A percentile compares a stretch with the other conserved stretches of the same genome.
phyloP scores from a whole-genome alignment of 1,139 yeast species.

The Hyphopichia khmerensis region DNA sequence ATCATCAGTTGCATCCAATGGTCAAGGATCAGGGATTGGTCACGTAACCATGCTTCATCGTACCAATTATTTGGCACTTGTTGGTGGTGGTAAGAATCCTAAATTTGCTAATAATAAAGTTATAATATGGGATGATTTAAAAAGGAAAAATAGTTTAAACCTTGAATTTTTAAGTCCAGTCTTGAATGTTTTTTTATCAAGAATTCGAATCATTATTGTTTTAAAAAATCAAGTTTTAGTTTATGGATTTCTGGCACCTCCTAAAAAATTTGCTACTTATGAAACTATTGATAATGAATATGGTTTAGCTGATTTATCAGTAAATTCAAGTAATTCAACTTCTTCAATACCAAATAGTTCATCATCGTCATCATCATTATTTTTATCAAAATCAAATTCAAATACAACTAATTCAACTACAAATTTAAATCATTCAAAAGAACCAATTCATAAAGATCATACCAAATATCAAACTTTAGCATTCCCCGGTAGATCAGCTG shows the following conservation, averaged over 20 bases:
- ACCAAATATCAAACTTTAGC: conserved; percentile 55
- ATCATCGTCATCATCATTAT: conserved; percentile 8
- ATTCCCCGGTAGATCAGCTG: conserved; percentile 67
- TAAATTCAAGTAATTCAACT: conserved; percentile 13
- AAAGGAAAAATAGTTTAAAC: conserved; percentile 69
- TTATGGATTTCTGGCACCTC: conserved; percentile 80
- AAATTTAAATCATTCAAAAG: not conserved
- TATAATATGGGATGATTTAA: conserved; percentile 88
- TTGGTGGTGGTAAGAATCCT: conserved; percentile 86
- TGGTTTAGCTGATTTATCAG: conserved; percentile 69
- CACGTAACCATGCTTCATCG: conserved; percentile 79
- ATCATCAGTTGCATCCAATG: conserved; percentile 5
- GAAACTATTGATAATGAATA: conserved; percentile 69
- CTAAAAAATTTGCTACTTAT: conserved; percentile 63
- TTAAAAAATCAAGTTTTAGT: conserved; percentile 66
- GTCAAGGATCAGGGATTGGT: conserved; percentile 62
- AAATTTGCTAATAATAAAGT: conserved; percentile 73
- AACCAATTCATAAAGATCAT: conserved; percentile 15
- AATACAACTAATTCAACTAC: too few relatives aligned
- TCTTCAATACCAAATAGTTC: conserved; percentile 2
- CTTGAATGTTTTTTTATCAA: conserved; percentile 67
- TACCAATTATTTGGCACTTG: conserved; percentile 83
- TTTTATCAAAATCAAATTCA: conserved; percentile 4
- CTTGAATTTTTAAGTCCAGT: conserved; percentile 77
- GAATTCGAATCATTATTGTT: conserved; percentile 74